Base-by-base conservation (phyloP, 2,329 filamentous ascomycete species). In the Fusarium sp. region DNA sequence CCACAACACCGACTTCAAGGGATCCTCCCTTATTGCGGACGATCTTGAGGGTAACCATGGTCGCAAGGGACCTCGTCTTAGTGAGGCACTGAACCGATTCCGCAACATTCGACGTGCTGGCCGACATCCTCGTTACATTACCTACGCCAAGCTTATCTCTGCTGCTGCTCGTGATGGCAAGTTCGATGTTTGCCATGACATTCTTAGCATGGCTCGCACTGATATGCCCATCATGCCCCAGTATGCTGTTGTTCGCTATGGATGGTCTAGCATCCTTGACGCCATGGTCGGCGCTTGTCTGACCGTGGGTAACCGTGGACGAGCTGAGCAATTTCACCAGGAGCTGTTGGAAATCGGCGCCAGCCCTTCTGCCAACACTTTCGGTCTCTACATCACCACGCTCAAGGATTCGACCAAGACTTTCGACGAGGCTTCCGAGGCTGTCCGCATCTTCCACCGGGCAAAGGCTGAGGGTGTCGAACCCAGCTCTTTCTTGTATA, bases 331-430 rank as follows among this genome's bases (percentile, higher is more conserved):
- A 77, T 98, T 93, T 83, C 96, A 98, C 81, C 92, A 96, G 82
- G 94, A 99, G 82, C 88, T 99, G 75, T 87, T 97, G 54, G 92
- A 94, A 69, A 96, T 98, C 87, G 96, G 96, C 53, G 91, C 93
- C 68, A 92, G 95, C 15, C 96, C 96, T 21, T 97, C 96, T 5
- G 96, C 96, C 47, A 99, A 99, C 86, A 99, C 96, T 1, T 99
- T 97, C 77, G 96, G 96, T 67, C 89, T 99, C 23, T 99, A 98
- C 88, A 99, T 99, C 84, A 98, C 97, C n/a, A 98, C 96, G 4
- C 87, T 99, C 70, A 98, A 98, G 86, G 96, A 97, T 80, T 97
- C 94, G 2, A 94, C 94, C 74, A 97, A 97, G 89, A 98, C 95
- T 0, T 98, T 98, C 75, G 96, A 99, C 79, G 96, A 99, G 82